Base-by-base conservation (phyloP, 2,329 filamentous ascomycete species). In the Dothideomycetidae sp. region DNA sequence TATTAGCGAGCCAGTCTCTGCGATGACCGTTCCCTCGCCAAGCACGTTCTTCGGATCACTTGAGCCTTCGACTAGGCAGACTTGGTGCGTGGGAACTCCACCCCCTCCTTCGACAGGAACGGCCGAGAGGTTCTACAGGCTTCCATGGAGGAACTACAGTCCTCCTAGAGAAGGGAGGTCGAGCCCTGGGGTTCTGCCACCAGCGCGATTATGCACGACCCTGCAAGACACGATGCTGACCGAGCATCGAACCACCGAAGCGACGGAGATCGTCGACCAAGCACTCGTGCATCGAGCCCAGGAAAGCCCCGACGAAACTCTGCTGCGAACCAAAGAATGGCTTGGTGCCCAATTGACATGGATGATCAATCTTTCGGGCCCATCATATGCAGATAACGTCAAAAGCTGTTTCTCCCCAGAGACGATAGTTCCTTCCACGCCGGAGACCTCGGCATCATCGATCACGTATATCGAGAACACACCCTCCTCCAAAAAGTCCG, bases 31-130 rank as follows among this genome's bases (percentile, higher is more conserved):
- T 21, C 88, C 86, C 4, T 94, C 88, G 0, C 88, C 88, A 0
- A 80, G 83, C 16, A 84, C 81, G 1, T 94, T 94, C 66, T 94
- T 94, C 59, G 82, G 82, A 2, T 84, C 80, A 0, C 70, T 94
- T 17, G 82, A 80, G 26, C 73, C 78, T 3, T 71, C 74, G 17
- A 75, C 78, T 26, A 75, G 85, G 36, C 75, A 78, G 51, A 90
- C 86, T 10, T 96, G 88, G 88, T 75, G 83, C 50, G 62, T 78
- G 16, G 51, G 54, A 10, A 57, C 59, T 9, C 54, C 55, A 3
- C 36, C 36, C 19, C 74, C 75, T 1, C 85, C 85, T 1, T 88
- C 83, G 0, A 93, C 88, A 1, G 83, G 84, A 18, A 85, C 80
- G n/a, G 88, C 88, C 7, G 83, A 93, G 54, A 75, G 80, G 44